These are phyloP conservation scores for Bruguiera gymnorhiza DNA, from an alignment of 345 rosid genomes.

Conservation along the genomic window DNA sequence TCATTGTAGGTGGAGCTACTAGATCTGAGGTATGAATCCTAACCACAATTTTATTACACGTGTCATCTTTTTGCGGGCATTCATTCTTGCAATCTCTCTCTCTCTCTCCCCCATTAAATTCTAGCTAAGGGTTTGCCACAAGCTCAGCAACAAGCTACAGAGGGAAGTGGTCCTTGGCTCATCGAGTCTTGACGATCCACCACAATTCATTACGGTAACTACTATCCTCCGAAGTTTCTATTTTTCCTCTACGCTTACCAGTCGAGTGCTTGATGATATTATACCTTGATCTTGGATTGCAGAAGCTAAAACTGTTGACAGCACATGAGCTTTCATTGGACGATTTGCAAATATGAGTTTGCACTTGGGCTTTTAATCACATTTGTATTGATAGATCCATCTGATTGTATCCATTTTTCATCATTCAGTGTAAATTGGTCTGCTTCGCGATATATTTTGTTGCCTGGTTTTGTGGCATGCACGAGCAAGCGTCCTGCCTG, in stretches of 20 bases:
- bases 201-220: constrained; percentile 82
- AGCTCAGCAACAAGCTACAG: constrained; percentile 74
- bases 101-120: constrained; percentile 5
- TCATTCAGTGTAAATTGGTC: background rate
- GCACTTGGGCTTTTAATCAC: constrained; percentile 11
- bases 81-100: background rate
- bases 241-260: no score
- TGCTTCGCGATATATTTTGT: background rate
- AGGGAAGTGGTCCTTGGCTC: constrained; percentile 95
- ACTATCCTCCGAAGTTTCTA: background rate
- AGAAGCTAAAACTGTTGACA: constrained; percentile 89
- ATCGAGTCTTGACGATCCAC: constrained; percentile 91
- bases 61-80: background rate
- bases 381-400: constrained; percentile 12
- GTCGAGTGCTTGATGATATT: background rate
- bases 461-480: background rate
- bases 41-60: background rate
- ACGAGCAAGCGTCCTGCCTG: constrained; percentile 1
- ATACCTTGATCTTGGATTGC: constrained; percentile 14
- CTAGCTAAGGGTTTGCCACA: constrained; percentile 93
- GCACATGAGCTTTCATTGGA: constrained; percentile 76
- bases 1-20: constrained; percentile 92
- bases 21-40: constrained; percentile 78
- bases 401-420: constrained; percentile 8
- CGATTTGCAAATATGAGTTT: constrained; percentile 46